Evolutionary conservation across 805 yeast genomes (phyloP).

Genomic region (Zygoascus bituminiphila): DNA sequence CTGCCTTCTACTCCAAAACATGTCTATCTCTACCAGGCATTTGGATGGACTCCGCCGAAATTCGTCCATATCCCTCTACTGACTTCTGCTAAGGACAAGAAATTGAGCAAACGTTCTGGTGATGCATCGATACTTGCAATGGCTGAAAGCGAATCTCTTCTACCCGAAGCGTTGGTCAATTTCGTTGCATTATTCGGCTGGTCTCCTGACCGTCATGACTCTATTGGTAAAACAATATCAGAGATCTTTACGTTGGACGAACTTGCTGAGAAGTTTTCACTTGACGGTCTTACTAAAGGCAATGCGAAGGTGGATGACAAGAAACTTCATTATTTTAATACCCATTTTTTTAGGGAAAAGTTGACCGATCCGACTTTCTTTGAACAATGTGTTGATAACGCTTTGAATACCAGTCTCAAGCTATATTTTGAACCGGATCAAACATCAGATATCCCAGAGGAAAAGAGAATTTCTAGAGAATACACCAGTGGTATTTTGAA

Average conservation of each 20-base stretch:
- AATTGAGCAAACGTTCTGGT: conserved; percentile 78
- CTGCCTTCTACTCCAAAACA: conserved; percentile 93
- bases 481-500: conserved; percentile 34
- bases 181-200: conserved; percentile 90
- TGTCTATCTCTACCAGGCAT: conserved; percentile 73
- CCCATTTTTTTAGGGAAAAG: conserved; percentile 44
- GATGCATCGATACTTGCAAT: conserved; percentile 64
- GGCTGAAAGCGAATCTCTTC: conserved; percentile 47
- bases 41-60: conserved; percentile 76
- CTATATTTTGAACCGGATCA: neutral
- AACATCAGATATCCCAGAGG: conserved; percentile 9
- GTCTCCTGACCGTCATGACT: conserved; percentile 57
- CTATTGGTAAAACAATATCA: conserved; percentile 23
- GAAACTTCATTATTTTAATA: conserved; percentile 72
- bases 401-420: neutral
- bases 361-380: neutral
- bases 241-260: conserved; percentile 33
- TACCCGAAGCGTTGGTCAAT: conserved; percentile 83
- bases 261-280: conserved; percentile 46
- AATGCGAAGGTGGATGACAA: conserved; percentile 83
- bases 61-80: conserved; percentile 87
- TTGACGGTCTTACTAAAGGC: conserved; percentile 79
- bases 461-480: conserved; percentile 12
- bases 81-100: conserved; percentile 52
- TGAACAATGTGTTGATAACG: neutral